A percentile compares a stretch with the other conserved stretches of the same genome.
phyloP scores from a whole-genome alignment of 148 eudicot genomes.

The Beta vulgaris region DNA sequence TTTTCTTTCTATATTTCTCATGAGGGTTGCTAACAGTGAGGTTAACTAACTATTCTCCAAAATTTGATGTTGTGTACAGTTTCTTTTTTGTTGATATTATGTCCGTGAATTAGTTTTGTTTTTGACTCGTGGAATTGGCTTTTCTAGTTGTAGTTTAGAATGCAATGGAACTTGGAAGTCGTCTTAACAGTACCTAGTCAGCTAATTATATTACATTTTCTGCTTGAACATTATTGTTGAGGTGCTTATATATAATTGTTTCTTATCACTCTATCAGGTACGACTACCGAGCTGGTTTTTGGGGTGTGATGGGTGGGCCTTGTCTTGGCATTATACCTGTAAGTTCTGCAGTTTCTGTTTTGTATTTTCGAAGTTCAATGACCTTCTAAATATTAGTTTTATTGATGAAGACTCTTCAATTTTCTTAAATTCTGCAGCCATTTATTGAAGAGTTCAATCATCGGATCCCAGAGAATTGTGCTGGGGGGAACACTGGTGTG shows the following conservation, averaged over 20 bases:
- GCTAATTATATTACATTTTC: background rate
- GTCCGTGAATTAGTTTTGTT: background rate
- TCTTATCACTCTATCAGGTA: slow-evolving; percentile 51
- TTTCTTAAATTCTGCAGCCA: slow-evolving; percentile 50
- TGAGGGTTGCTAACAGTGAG: too few relatives aligned
- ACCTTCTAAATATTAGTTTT: background rate
- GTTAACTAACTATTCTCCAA: background rate
- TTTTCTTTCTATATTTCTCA: too few relatives aligned
- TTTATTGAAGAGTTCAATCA: slow-evolving; percentile 82
- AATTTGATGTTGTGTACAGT: background rate
- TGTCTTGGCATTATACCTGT: slow-evolving; percentile 97
- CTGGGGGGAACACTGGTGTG: slow-evolving; percentile 70
- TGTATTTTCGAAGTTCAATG: too few relatives aligned
- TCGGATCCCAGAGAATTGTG: slow-evolving; percentile 75
- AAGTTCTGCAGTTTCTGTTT: slow-evolving; percentile 31
- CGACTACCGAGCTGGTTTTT: slow-evolving; percentile 90
- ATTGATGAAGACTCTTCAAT: too few relatives aligned
- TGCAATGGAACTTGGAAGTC: background rate
- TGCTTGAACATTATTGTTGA: background rate
- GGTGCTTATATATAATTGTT: background rate
- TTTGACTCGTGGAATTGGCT: background rate
- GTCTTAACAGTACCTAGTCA: background rate
- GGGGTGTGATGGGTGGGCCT: slow-evolving; percentile 97
- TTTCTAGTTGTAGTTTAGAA: background rate
- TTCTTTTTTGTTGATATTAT: background rate